These are phyloP conservation scores for Tilletiopsis washingtonensis DNA, from an alignment of 1,284 basidiomycete genomes.

Conservation along the genomic window DNA sequence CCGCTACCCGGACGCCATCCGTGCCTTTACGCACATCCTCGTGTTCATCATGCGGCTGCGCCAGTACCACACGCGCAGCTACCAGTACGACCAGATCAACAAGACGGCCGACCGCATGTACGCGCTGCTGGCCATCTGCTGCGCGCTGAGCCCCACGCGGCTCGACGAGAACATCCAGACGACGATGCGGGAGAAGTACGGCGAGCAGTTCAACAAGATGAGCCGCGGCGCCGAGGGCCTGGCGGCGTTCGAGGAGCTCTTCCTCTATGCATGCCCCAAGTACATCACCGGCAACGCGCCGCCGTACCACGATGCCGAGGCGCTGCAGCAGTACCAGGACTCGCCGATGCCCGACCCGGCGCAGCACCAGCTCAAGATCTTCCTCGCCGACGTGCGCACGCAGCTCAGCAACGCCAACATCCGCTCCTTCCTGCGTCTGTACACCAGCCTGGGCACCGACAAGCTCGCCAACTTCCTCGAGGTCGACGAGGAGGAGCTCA, in stretches of 20 bases:
- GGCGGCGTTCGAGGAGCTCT: conserved; percentile 84
- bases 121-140: conserved; percentile 85
- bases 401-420: conserved; percentile 74
- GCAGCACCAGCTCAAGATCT: conserved; percentile 73
- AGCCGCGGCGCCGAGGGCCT: conserved; percentile 56
- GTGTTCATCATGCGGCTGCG: conserved; percentile 53
- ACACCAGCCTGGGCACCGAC: conserved; percentile 81
- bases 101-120: conserved; percentile 98
- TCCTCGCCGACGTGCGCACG: conserved; percentile 69
- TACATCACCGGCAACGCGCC: conserved; percentile 84
- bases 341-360: conserved; percentile 61
- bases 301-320: conserved; percentile 74
- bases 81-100: conserved; percentile 96
- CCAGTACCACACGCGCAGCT: conserved; percentile 89
- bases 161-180: conserved; percentile 91
- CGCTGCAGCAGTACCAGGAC: conserved; percentile 57
- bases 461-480: conserved; percentile 83
- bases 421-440: conserved; percentile 85
- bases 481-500: conserved; percentile 82
- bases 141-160: conserved; percentile 75
- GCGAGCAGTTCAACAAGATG: conserved; percentile 83
- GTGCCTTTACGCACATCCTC: conserved; percentile 81
- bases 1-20: conserved; percentile 88
- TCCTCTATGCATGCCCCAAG: conserved; percentile 87
- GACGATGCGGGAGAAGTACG: conserved; percentile 84